Evolutionary conservation across 192 early-diverging fungal genomes (phyloP).

Genomic region (Coemansia sp.): DNA sequence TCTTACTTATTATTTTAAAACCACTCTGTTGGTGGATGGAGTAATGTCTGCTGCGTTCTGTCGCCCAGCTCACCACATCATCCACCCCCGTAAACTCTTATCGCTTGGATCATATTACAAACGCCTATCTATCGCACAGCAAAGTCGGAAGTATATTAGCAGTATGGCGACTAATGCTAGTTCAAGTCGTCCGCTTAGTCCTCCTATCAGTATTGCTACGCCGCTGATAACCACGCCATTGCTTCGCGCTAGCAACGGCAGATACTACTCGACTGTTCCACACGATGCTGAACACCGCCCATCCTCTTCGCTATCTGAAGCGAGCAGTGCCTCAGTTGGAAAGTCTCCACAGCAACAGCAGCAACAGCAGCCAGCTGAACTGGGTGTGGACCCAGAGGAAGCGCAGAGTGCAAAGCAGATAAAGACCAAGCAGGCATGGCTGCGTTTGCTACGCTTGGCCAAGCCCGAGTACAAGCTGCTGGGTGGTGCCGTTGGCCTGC

Average conservation of each 20-base stretch:
- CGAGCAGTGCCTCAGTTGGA: constrained; percentile 3
- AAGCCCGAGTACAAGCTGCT: constrained; percentile 50
- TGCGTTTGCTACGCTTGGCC: constrained; percentile 52
- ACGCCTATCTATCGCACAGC: background rate
- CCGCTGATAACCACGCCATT: constrained; percentile 24
- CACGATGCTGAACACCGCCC: constrained; percentile 8
- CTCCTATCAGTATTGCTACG: constrained; percentile 21
- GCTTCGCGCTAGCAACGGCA: constrained; percentile 23
- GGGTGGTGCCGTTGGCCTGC: constrained; percentile 59
- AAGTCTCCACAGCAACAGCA: background rate
- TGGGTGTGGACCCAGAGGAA: constrained; percentile 43
- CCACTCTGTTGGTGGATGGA: constrained; percentile 8
- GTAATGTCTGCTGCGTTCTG: constrained; percentile 15
- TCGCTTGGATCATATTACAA: background rate
- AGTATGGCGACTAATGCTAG: constrained; percentile 9
- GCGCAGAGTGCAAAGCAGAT: constrained; percentile 14
- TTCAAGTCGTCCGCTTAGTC: background rate
- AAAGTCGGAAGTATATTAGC: background rate
- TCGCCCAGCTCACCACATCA: constrained; percentile 2
- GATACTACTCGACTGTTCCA: constrained; percentile 45
- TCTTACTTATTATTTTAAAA: background rate
- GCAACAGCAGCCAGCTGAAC: background rate
- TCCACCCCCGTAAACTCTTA: background rate
- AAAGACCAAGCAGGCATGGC: constrained; percentile 41
- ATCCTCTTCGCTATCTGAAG: constrained; percentile 13